Percentiles rank a stretch among this genome's conserved stretches.
Evolutionary conservation across 495 filamentous ascomycete species (phyloP).

Genomic region (Pyrenula aspistea): DNA sequence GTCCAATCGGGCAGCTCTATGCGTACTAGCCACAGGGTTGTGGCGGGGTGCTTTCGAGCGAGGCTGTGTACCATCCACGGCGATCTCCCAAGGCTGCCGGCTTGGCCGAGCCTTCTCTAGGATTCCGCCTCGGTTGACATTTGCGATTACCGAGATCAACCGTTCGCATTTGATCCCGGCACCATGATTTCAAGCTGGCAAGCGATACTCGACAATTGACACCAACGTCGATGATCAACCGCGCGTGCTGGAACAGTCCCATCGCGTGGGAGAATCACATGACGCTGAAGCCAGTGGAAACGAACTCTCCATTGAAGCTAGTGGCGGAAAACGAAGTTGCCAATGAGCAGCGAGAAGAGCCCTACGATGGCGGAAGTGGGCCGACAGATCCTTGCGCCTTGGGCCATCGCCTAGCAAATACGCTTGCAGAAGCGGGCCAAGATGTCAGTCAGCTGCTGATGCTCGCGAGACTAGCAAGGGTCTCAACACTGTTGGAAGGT

Average conservation of each 20-base stretch:
- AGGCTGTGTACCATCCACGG: too few relatives aligned
- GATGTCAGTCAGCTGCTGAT: not conserved
- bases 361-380: not conserved
- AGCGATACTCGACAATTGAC: too few relatives aligned
- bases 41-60: too few relatives aligned
- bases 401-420: not conserved
- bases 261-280: not conserved
- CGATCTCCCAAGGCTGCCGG: not conserved
- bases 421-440: not conserved
- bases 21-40: too few relatives aligned
- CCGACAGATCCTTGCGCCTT: not conserved
- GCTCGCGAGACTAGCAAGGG: not conserved
- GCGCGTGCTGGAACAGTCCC: not conserved
- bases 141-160: not conserved
- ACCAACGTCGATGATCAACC: not conserved
- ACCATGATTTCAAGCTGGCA: not conserved
- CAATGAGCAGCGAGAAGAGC: not conserved
- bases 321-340: not conserved
- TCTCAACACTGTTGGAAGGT: not conserved
- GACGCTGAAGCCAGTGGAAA: not conserved
- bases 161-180: not conserved
- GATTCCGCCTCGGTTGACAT: not conserved
- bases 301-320: not conserved
- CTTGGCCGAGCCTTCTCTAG: too few relatives aligned
- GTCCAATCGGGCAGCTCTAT: too few relatives aligned